phyloP scores from a whole-genome alignment of 371 early-diverging fungal genomes.

The Smittium culicis region DNA sequence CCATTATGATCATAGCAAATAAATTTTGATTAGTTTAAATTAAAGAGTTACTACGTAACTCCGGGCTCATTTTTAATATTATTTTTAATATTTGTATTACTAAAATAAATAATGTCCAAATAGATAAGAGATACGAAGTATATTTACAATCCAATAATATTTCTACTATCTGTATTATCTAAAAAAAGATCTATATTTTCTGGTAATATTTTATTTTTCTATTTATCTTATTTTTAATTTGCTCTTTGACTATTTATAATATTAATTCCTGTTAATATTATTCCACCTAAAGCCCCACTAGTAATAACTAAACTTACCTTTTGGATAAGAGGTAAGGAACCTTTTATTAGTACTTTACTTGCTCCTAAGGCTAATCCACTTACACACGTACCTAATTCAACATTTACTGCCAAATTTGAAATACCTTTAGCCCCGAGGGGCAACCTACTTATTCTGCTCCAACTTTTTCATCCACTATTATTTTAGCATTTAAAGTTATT shows the following conservation, averaged over 20 bases:
- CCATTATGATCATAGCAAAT: no score
- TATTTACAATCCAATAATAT: constrained; percentile 13
- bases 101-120: constrained; percentile 16
- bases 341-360: background rate
- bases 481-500: constrained; percentile 1
- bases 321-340: background rate
- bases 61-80: constrained; percentile 10
- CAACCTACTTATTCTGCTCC: background rate
- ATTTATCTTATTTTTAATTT: constrained; percentile 3
- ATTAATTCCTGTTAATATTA: constrained; percentile 14
- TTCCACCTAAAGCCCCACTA: background rate
- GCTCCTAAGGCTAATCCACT: constrained; percentile 12
- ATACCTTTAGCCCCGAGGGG: constrained; percentile 26
- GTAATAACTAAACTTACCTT: constrained; percentile 10
- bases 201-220: constrained; percentile 23
- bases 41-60: no score
- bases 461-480: constrained; percentile 14
- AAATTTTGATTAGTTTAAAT: no score
- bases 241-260: constrained; percentile 8
- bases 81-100: constrained; percentile 16
- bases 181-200: constrained; percentile 24
- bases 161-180: constrained; percentile 17
- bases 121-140: constrained; percentile 8
- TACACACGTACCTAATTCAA: constrained; percentile 10
- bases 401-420: background rate